Evolutionary conservation across 805 yeast genomes (phyloP).

Genomic region (Kregervanrija pseudodelftensis): DNA sequence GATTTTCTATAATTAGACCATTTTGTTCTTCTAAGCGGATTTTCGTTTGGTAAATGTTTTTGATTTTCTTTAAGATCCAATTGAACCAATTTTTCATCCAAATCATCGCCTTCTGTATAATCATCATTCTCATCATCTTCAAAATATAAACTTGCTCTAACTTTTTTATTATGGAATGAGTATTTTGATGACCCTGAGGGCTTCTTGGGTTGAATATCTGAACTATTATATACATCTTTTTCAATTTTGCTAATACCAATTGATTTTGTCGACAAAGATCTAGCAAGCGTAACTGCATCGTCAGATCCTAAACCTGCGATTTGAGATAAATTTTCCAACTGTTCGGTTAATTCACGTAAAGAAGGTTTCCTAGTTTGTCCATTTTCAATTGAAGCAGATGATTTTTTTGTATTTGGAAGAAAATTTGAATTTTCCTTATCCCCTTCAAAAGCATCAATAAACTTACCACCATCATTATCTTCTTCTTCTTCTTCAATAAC

Average conservation of each 20-base stretch:
- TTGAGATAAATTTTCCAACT: constrained; percentile 65
- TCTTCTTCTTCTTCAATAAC: neutral
- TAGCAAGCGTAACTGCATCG: constrained; percentile 77
- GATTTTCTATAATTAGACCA: constrained; percentile 41
- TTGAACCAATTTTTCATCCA: constrained; percentile 1
- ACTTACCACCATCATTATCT: constrained; percentile 1
- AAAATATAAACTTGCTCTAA: constrained; percentile 9
- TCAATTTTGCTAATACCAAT: constrained; percentile 51
- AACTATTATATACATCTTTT: constrained; percentile 31
- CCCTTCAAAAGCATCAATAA: constrained; percentile 3
- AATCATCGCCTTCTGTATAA: neutral
- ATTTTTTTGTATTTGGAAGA: too few species aligned
- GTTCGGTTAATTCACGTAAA: constrained; percentile 63
- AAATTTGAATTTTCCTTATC: too few species aligned
- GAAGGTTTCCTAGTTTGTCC: constrained; percentile 40
- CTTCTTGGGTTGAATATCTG: neutral
- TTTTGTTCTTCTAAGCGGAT: constrained; percentile 33
- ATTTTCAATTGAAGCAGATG: neutral
- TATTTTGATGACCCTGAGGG: constrained; percentile 1
- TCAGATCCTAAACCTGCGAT: constrained; percentile 72
- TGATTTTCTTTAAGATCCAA: neutral
- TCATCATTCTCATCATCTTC: constrained; percentile 9
- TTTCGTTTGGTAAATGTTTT: neutral
- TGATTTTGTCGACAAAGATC: constrained; percentile 68
- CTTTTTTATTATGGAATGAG: constrained; percentile 3